Conservation (phyloP, 768 basidiomycete genomes). For the Pleurotus tuber-regium region DNA sequence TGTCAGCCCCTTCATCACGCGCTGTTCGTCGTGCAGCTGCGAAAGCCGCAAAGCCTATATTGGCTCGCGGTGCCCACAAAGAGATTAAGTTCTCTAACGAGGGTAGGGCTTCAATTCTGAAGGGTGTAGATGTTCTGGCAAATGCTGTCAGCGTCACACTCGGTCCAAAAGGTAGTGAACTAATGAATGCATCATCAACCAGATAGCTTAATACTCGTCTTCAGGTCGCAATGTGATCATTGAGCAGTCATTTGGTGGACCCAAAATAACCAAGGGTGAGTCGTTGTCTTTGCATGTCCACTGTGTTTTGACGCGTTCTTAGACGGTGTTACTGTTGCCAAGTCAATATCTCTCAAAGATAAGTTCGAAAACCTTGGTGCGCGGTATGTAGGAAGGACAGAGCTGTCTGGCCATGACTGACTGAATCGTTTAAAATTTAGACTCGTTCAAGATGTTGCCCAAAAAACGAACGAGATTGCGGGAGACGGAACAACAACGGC, state of each 20-base stretch:
- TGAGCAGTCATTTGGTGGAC: constrained; percentile 86
- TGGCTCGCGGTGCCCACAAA: constrained; percentile 82
- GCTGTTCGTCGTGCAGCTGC: constrained; percentile 67
- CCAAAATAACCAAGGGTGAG: constrained; percentile 94
- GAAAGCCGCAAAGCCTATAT: constrained; percentile 50
- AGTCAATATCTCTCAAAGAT: constrained; percentile 91
- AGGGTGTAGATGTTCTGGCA: constrained; percentile 95
- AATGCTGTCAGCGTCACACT: constrained; percentile 96
- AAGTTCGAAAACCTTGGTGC: constrained; percentile 99
- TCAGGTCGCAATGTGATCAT: constrained; percentile 97
- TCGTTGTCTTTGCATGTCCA: constrained; percentile 12
- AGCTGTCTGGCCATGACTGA: neutral
- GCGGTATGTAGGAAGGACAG: constrained; percentile 68
- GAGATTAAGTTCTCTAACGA: constrained; percentile 97
- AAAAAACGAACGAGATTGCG: constrained; percentile 95
- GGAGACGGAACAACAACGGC: constrained; percentile 99
- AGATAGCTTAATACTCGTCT: constrained; percentile 11
- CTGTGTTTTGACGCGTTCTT: constrained; percentile 11
- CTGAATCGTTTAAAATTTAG: constrained; percentile 33
- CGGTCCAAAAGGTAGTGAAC: constrained; percentile 81
- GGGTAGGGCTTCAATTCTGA: constrained; percentile 88
- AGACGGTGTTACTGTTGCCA: constrained; percentile 99
- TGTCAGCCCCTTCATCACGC: constrained; percentile 63
- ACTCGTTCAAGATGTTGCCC: constrained; percentile 92
- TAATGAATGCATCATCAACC: neutral